Evolutionary conservation across 2,329 filamentous ascomycete species (phyloP), one percentile per base, ranked within the genome.

Genomic region (Colletotrichum gigasporum): DNA sequence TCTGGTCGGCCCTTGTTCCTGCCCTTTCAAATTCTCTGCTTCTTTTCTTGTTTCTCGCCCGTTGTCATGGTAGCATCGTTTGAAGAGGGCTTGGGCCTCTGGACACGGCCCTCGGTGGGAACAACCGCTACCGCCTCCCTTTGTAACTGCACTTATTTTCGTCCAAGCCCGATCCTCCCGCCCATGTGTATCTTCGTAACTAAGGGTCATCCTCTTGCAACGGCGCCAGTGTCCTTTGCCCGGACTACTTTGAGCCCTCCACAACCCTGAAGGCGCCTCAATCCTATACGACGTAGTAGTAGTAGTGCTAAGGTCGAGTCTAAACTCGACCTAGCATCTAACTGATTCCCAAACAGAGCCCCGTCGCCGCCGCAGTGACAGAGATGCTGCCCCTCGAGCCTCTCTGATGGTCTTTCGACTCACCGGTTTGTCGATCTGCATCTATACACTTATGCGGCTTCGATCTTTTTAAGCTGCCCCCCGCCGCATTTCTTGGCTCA

Each of bases 351-450:
- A 50, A 52, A 47, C 54, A 44, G 22, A 6, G 22, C 37, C 39
- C 32, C 28, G n/a, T 20, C 30, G 37, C 20, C 22, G 26, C 35
- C 59, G 52, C 54, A 44, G 32, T 52, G 54, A 59, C 45, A 32
- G 51, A 63, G 18, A 37, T 47, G 18, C 20, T 18, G 42, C 22
- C 35, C 20, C 32, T 41, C 14, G 18, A 35, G 35, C 35, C 30
- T 41, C 32, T 48, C 16, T 14, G 26, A 44, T 11, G 20, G 39
- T 37, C 16, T 51, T 41, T 10, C 14, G 41, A 37, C 53, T 63
- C 37, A 52, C 37, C 44, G 41, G 37, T 47, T 24, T 45, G 53
- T 44, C 39, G 60, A 59, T 63, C 44, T 14, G 30, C 52, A 48
- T 57, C 45, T 52, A 6, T 18, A 12, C 8, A 32, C 14, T 14